Evolutionary conservation across 1,284 basidiomycete genomes (phyloP).

Genomic region (Inonotus obliquus): DNA sequence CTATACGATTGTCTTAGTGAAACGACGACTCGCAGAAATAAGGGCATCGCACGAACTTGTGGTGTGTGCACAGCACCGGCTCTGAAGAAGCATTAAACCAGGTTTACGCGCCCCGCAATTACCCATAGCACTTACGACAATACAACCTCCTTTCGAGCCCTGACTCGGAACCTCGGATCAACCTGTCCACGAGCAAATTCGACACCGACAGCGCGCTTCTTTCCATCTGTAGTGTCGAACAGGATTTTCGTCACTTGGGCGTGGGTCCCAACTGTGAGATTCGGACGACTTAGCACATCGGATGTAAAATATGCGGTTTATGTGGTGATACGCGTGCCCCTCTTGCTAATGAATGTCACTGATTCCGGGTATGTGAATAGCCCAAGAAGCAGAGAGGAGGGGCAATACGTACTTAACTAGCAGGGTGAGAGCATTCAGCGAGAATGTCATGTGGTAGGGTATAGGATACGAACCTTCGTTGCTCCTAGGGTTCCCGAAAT

Average conservation of each 20-base stretch:
- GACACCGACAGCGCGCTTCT: conserved; percentile 24
- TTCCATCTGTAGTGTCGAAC: conserved; percentile 18
- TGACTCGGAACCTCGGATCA: conserved; percentile 18
- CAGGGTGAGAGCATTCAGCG: background rate
- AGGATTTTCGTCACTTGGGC: conserved; percentile 24
- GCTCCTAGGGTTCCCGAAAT: conserved; percentile 20
- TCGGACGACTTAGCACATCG: conserved; percentile 24
- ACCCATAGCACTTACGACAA: conserved; percentile 19
- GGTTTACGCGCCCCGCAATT: background rate
- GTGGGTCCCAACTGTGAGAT: conserved; percentile 24
- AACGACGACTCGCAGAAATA: background rate
- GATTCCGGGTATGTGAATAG: background rate
- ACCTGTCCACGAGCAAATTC: conserved; percentile 22
- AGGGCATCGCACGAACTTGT: conserved; percentile 2
- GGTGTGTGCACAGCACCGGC: conserved; percentile 23
- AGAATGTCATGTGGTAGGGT: background rate
- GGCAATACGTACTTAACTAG: conserved; percentile 19
- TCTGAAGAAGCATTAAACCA: conserved; percentile 14
- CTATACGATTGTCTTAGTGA: conserved; percentile 28
- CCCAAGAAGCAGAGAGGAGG: too few relatives aligned
- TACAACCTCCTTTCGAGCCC: conserved; percentile 23
- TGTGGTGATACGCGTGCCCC: conserved; percentile 21
- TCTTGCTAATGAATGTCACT: conserved; percentile 21
- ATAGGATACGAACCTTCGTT: conserved; percentile 20
- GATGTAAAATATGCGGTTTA: conserved; percentile 26